phyloP scores from a whole-genome alignment of 2,329 filamentous ascomycete species.

The Corinectria fuckeliana region DNA sequence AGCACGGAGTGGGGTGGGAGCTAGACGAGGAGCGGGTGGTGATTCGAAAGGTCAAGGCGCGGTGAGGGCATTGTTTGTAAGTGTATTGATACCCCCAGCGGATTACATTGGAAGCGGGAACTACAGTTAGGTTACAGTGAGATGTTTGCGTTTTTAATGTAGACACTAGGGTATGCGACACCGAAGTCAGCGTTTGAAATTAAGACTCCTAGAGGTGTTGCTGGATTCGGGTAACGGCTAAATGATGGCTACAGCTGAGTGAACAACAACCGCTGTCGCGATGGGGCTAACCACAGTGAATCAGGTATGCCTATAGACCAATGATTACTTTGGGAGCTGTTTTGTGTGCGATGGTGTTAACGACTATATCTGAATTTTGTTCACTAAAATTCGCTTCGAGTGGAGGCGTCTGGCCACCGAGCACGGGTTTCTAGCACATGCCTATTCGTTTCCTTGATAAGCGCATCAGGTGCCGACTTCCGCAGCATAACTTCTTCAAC shows the following conservation, averaged over 20 bases:
- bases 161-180: not conserved
- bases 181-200: not conserved
- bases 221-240: not conserved
- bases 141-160: slow-evolving; percentile 1
- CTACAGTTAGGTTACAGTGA: slow-evolving; percentile 1
- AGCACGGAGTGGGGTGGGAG: slow-evolving; percentile 85
- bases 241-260: not conserved
- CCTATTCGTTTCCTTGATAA: not conserved
- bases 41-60: slow-evolving; percentile 67
- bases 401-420: not conserved
- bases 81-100: slow-evolving; percentile 15
- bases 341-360: not conserved
- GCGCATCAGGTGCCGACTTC: not conserved
- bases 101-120: slow-evolving; percentile 6
- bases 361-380: not conserved
- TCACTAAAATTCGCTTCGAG: not conserved
- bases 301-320: no score
- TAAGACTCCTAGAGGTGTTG: not conserved
- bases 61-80: slow-evolving; percentile 35
- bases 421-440: not conserved
- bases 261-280: not conserved
- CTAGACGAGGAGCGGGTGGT: slow-evolving; percentile 74
- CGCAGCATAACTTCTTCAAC: not conserved
- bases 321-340: no score
- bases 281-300: not conserved